These are phyloP conservation scores for Casuarina glauca DNA, from an alignment of 306 rosid species.

Conservation along the genomic window DNA sequence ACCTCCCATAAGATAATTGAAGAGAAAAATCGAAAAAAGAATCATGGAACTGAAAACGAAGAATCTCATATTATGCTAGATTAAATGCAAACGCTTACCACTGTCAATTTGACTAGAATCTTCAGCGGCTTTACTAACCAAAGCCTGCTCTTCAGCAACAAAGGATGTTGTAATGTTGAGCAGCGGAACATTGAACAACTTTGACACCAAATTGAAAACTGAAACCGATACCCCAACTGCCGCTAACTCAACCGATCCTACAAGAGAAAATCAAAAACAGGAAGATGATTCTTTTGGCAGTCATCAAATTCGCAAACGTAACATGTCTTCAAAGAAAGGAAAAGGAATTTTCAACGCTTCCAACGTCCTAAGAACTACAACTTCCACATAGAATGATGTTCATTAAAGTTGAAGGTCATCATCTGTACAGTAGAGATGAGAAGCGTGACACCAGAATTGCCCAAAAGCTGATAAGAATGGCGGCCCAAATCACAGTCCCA, in stretches of 20 bases:
- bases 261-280: constrained; percentile 27
- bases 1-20: constrained; percentile 8
- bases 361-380: too few relatives aligned
- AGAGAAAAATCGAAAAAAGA: constrained; percentile 6
- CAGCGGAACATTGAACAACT: constrained; percentile 69
- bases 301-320: constrained; percentile 13
- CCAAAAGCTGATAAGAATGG: not conserved
- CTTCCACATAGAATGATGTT: too few relatives aligned
- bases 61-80: constrained; percentile 7
- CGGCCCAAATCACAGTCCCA: not conserved
- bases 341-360: not conserved
- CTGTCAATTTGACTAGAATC: constrained; percentile 27
- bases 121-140: constrained; percentile 35
- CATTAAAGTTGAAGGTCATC: not conserved
- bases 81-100: constrained; percentile 31
- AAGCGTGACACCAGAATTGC: not conserved
- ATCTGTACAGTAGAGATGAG: not conserved
- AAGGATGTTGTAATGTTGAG: constrained; percentile 94
- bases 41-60: constrained; percentile 15
- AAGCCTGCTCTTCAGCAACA: constrained; percentile 91
- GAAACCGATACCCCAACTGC: constrained; percentile 91
- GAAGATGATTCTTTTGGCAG: constrained; percentile 6
- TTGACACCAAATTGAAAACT: constrained; percentile 80
- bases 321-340: not conserved
- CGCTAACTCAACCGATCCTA: constrained; percentile 89